Percentiles rank a stretch among this genome's conserved stretches.
Conservation (phyloP, 2,329 filamentous ascomycete species). For the Aspergillus fijiensis region DNA sequence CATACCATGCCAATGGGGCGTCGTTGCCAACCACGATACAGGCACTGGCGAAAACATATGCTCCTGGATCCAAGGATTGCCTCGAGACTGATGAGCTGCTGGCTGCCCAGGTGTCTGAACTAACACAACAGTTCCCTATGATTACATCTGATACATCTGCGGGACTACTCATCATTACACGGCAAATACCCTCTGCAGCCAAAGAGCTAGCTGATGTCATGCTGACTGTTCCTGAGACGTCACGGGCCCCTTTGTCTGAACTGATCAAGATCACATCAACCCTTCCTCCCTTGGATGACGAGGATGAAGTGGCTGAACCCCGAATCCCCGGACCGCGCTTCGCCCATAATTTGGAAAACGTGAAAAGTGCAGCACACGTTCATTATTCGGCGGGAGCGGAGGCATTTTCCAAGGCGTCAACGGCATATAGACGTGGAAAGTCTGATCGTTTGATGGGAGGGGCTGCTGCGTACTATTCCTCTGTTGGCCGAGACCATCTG, state of each 20-base stretch:
- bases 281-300: conserved; percentile 22
- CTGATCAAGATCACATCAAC: conserved; percentile 46
- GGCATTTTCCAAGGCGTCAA: conserved; percentile 58
- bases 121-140: conserved; percentile 55
- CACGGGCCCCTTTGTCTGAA: conserved; percentile 29
- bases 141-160: conserved; percentile 51
- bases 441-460: conserved; percentile 73
- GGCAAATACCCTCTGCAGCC: conserved; percentile 58
- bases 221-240: conserved; percentile 35
- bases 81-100: conserved; percentile 45
- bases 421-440: conserved; percentile 60
- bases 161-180: conserved; percentile 57
- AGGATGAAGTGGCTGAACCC: conserved; percentile 23
- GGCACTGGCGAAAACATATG: conserved; percentile 52
- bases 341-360: conserved; percentile 25
- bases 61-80: conserved; percentile 38
- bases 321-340: conserved; percentile 9
- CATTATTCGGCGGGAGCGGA: conserved; percentile 49
- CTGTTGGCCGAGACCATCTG: conserved; percentile 65
- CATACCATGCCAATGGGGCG: conserved; percentile 60
- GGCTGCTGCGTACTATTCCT: conserved; percentile 73
- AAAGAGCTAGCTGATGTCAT: conserved; percentile 61
- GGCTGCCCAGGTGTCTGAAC: conserved; percentile 52
- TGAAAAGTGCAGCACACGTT: conserved; percentile 41
- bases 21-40: conserved; percentile 57